Base-by-base conservation (phyloP, 331 rosid species). In the Stylosanthes scabra region DNA sequence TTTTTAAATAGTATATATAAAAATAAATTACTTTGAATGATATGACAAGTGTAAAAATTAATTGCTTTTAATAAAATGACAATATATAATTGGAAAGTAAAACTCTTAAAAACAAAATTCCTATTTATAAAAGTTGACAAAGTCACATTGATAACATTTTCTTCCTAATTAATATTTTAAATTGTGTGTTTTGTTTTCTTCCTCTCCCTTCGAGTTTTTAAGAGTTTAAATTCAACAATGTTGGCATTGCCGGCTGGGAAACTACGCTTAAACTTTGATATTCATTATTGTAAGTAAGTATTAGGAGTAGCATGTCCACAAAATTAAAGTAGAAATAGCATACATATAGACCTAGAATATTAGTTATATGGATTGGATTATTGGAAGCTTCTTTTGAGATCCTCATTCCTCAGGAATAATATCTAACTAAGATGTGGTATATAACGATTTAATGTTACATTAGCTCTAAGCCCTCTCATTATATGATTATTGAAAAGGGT, bases 141-240 rank as follows among this genome's bases (percentile, higher is more conserved):
- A 28, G 63, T 76, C 75, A 34, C 74, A 28, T 59, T 61, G 56
- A 8, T 34, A 55, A 9, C 62, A 45, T 12, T 44, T 45, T 55
- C 66, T 8, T 29, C 47, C n/a, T n/a, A n/a, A n/a, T 29, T 51
- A 55, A 41, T 56, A 14, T 25, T 41, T 39, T 20, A 55, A 29
- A 15, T 50, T 1, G 46, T 7, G 10, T 39, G 3, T 11, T 12
- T 0, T 44, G n/a, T 59, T 55, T 51, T 29, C 29, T 34, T 44
- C 2, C 50, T 46, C 68, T 16, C 57, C 29, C 44, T 7, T n/a
- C 64, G 15, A 71, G 15, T 41, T 69, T 15, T 20, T n/a, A 14
- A n/a, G 14, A 15, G 11, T 37, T 61, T 37, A 14, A 41, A 50
- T 42, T 5, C 37, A 12, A 54, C 27, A 66, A 45, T 64, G 5